Base-by-base conservation (phyloP, 768 basidiomycete genomes). In the Leccinellum albellum region DNA sequence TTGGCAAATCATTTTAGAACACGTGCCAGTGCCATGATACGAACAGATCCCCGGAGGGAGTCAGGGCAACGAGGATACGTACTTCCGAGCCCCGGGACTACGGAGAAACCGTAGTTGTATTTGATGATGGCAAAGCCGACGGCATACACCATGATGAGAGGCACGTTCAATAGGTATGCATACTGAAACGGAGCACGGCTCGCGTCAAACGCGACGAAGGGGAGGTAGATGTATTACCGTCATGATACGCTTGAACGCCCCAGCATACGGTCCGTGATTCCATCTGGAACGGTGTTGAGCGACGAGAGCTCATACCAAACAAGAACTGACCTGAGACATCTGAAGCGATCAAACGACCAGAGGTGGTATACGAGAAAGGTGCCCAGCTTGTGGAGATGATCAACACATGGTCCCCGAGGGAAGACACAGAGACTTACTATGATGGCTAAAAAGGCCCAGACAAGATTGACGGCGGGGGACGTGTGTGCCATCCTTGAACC, bases 161-260 rank as follows among this genome's bases (percentile, higher is more conserved):
- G 90, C 60, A 91, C 66, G 40, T 78, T 80, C 55, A 83, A 46
- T 23, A 90, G 65, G 64, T 91, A 91, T 15, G 45, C 45, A 6
- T 46, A 46, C 45, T 46, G 45, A 44, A 44, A 44, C 6, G 12
- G 6, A 15, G n/a, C 23, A 5, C 3, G 37, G 10, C 12, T 45
- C 55, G 26, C 55, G 55, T 50, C 35, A 52, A 24, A 28, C 15
- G 20, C 5, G 24, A 13, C 8, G 26, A 42, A 20, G 35, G 15
- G 42, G 28, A 6, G 17, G 28, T 23, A 40, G 13, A 13, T 21
- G n/a, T 69, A 82, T 54, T 58, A 91, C 89, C 35, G 88, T 92
- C 91, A 93, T 92, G 67, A 92, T 66, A 26, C 91, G 83, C 70
- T 90, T 92, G 75, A 92, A 92, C 3, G 87, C 80, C n/a, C 88